Base-by-base conservation (phyloP, 2,329 filamentous ascomycete genomes). In the Hypoxylon sp. region DNA sequence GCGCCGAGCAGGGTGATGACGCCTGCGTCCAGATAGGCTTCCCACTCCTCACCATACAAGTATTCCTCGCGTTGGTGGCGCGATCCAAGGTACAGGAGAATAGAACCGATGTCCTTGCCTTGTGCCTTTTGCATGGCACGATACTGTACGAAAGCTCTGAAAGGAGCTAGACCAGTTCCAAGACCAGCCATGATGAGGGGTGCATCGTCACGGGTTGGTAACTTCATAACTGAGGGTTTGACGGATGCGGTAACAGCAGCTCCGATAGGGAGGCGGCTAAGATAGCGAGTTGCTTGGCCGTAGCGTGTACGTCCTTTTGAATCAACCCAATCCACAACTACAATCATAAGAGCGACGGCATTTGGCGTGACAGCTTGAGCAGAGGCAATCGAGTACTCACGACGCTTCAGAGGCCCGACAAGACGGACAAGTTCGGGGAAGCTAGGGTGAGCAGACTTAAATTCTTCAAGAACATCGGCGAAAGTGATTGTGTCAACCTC, bases 121-220 rank as follows among this genome's bases (percentile, higher is more conserved):
- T 97, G 93, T n/a, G 93, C 91, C 84, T 97, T 97, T 80, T 99
- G 95, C 89, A 97, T 94, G 53, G 96, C 96, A 63, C 96, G 95
- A 84, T 99, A 96, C 83, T 99, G 96, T 50, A 98, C 92, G 78
- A 99, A 99, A 66, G 96, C 96, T 72, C 96, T 93, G 93, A 99
- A 99, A n/a, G 96, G 96, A 1, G 96, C 96, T 21, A 99, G 90
- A 78, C 96, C 96, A 0, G 96, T 99, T 70, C 96, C 96, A n/a
- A 98, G 91, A 80, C 96, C 96, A 9, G 96, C 96, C 95, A 99
- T 98, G 85, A 99, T 98, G 78, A 99, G 90, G 43, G 96, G 96
- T 51, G 95, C 93, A 38, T 93, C 96, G 74, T 94, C 91, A 79
- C 90, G 91, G 67, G 87, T 82, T 4, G 96, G 96, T n/a, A 99